Conservation (phyloP, 805 yeast species). For the Candida namnaoensis region DNA sequence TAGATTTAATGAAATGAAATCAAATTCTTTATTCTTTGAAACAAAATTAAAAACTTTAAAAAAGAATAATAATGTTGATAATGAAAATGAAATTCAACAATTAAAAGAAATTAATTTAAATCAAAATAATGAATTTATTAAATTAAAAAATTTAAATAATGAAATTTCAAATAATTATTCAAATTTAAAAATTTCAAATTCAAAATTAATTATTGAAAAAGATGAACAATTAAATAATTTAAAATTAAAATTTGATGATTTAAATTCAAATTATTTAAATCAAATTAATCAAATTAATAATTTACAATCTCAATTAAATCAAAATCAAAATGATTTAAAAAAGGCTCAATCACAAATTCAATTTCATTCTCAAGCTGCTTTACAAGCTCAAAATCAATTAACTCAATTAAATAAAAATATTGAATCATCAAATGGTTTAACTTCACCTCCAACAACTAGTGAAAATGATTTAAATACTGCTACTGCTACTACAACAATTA, state of each 20-base stretch:
- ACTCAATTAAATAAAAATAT: slow-evolving; percentile 1
- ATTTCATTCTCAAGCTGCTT: not conserved
- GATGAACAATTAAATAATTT: not conserved
- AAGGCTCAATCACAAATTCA: slow-evolving; percentile 3
- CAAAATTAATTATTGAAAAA: slow-evolving; percentile 1
- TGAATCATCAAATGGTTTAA: too few relatives aligned
- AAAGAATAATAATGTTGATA: not conserved
- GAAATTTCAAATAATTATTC: not conserved
- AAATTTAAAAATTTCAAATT: not conserved
- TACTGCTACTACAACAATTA: not conserved
- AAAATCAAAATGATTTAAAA: not conserved
- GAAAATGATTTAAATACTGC: not conserved
- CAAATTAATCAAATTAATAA: not conserved
- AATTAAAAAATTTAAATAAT: not conserved
- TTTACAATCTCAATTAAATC: not conserved
- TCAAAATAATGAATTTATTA: not conserved
- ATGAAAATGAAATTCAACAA: slow-evolving; percentile 4
- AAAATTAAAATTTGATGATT: not conserved
- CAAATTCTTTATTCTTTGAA: slow-evolving; percentile 13
- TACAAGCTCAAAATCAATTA: not conserved
- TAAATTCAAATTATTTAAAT: not conserved
- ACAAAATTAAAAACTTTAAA: slow-evolving; percentile 9
- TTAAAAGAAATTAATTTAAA: slow-evolving; percentile 1
- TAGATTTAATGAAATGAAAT: slow-evolving; percentile 23
- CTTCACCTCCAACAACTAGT: too few relatives aligned